Conservation (phyloP, 2,329 filamentous ascomycete species). For the Falciphora oryzae region DNA sequence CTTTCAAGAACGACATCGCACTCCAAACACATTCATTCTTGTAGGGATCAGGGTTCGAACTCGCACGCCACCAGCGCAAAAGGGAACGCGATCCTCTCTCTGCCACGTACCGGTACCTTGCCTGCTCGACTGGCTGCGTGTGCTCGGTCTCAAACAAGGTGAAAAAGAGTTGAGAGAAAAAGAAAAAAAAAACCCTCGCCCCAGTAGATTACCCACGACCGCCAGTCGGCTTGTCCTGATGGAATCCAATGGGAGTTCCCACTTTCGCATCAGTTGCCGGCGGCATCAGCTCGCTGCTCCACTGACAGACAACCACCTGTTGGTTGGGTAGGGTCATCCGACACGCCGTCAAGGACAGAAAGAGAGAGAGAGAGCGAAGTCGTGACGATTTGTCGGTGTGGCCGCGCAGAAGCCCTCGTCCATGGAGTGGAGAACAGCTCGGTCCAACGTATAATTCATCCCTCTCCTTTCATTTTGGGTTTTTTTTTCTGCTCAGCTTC, state of each 20-base stretch:
- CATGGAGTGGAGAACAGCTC: background rate
- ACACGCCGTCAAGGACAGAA: no score
- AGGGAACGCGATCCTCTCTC: background rate
- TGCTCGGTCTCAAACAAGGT: background rate
- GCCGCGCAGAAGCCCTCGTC: background rate
- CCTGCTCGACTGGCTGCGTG: background rate
- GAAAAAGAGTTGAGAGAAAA: background rate
- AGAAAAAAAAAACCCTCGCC: background rate
- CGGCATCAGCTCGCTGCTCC: background rate
- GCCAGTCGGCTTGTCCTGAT: background rate
- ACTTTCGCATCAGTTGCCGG: background rate
- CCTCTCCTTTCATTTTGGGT: background rate
- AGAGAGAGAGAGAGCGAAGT: background rate
- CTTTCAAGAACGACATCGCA: conserved; percentile 10
- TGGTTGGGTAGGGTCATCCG: background rate
- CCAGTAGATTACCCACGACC: no score
- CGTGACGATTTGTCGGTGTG: background rate
- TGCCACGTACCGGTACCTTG: conserved; percentile 8
- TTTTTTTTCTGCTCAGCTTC: background rate
- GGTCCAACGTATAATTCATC: conserved; percentile 1
- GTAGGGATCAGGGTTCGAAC: conserved; percentile 11
- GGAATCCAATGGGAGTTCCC: background rate
- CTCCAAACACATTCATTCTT: background rate
- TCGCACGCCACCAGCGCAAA: conserved; percentile 5
- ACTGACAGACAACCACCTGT: background rate